Conservation (phyloP, 257 asterid genomes). For the Solanum boliviense region DNA sequence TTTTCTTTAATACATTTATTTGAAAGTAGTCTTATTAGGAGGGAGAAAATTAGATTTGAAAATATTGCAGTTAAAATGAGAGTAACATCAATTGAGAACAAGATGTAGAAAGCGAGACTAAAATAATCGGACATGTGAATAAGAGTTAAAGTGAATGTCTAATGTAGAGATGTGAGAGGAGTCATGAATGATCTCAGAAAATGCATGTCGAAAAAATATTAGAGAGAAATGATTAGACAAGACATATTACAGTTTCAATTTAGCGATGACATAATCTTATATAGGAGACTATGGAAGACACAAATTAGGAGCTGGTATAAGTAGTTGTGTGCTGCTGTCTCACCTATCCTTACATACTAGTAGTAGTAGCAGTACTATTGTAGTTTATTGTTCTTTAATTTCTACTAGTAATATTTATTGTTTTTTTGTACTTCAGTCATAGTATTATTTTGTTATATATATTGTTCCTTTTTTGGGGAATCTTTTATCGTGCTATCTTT, state of each 20-base stretch:
- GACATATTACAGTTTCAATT: neutral
- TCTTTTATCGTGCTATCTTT: too few species aligned
- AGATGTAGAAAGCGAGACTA: too few species aligned
- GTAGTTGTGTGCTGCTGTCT: neutral
- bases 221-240: neutral
- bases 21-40: neutral
- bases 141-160: neutral
- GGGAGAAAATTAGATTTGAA: neutral
- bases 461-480: too few species aligned
- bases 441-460: neutral
- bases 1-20: neutral
- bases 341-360: neutral
- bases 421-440: neutral
- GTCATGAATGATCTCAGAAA: too few species aligned
- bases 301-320: too few species aligned
- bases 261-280: neutral
- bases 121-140: neutral
- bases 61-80: too few species aligned
- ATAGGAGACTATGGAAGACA: neutral
- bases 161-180: neutral
- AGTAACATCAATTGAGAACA: too few species aligned
- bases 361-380: neutral
- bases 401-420: too few species aligned
- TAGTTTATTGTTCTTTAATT: neutral
- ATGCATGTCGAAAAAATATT: neutral